Conservation (phyloP, 176 grass and related monocot genomes). For the Rhipidocladum racemiflorum region DNA sequence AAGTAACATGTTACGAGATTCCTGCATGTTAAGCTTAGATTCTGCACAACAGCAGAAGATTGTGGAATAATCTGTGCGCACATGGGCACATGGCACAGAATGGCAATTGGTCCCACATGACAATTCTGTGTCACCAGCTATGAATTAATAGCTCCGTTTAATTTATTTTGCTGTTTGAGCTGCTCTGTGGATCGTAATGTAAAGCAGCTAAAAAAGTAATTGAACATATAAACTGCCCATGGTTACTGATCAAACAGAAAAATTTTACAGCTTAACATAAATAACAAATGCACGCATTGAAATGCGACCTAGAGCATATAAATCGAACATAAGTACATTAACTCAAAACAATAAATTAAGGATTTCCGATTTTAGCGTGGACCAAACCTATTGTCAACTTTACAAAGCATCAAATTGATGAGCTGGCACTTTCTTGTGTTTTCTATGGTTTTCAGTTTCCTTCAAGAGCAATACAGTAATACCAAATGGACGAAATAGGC, state of each 20-base stretch:
- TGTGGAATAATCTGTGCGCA: conserved; percentile 3
- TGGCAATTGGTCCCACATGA: conserved; percentile 19
- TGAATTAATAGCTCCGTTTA: not conserved
- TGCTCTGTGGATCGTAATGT: not conserved
- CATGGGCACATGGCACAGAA: conserved; percentile 26
- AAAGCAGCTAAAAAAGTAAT: not conserved
- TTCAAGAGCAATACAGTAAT: not conserved
- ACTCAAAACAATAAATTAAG: not conserved
- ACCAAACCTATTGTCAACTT: conserved; percentile 14
- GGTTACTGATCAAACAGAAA: not conserved
- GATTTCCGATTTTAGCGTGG: not conserved
- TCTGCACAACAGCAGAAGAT: not conserved
- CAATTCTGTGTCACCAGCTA: conserved; percentile 5
- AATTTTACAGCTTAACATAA: conserved; percentile 11
- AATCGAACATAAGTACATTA: not conserved
- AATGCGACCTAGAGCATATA: conserved; percentile 7
- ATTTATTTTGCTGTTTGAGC: not conserved
- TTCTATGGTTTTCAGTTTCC: not conserved
- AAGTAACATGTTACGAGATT: conserved; percentile 23
- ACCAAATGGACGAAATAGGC: not conserved
- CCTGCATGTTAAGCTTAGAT: conserved; percentile 29
- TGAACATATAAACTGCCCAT: not conserved
- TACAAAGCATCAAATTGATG: conserved; percentile 7
- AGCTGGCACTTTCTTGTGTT: not conserved
- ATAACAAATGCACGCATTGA: conserved; percentile 12